Conservation (phyloP, 805 yeast species). For the Saturnispora kantuleensis region DNA sequence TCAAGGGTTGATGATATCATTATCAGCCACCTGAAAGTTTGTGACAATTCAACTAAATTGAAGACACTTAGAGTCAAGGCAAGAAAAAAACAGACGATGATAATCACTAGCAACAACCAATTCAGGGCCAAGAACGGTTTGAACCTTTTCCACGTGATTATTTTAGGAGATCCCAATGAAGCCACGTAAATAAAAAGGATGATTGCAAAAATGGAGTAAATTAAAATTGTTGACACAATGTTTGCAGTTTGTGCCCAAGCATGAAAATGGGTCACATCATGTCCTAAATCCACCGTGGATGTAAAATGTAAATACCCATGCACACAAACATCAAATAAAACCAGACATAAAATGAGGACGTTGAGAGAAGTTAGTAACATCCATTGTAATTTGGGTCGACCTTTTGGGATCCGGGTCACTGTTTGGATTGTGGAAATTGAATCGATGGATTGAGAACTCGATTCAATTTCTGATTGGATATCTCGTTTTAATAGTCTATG, state of each 20-base stretch:
- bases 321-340: constrained; percentile 3
- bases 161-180: constrained; percentile 4
- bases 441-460: not conserved
- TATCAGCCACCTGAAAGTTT: not conserved
- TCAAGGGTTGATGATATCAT: not conserved
- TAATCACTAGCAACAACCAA: not conserved
- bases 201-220: not conserved
- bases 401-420: not conserved
- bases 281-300: not conserved
- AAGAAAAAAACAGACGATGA: not conserved
- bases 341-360: not conserved
- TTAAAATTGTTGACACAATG: not conserved
- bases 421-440: not conserved
- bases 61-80: not conserved
- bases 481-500: not conserved
- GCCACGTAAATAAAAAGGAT: not conserved
- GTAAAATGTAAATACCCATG: constrained; percentile 3
- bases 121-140: constrained; percentile 1
- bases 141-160: not conserved
- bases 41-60: not conserved
- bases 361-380: not conserved
- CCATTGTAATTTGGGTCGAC: not conserved
- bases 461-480: not conserved
- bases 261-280: not conserved
- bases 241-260: constrained; percentile 1